Evolutionary conservation across 352 stramenopile species (phyloP), one percentile per base, ranked within the genome.

Genomic region (Pythium rhizo-oryzae): DNA sequence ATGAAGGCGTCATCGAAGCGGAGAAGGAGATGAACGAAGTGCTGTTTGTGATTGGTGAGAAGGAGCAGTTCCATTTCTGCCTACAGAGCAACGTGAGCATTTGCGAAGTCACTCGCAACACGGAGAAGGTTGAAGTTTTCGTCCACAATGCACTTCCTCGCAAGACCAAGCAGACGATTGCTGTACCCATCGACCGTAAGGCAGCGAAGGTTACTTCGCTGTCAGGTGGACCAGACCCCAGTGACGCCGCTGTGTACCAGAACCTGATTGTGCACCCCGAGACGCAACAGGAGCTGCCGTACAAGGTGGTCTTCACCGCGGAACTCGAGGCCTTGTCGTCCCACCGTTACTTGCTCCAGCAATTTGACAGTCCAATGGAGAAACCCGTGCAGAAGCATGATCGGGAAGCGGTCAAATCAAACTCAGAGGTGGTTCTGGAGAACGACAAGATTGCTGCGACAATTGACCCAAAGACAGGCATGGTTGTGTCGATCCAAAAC

Each of bases 41-140:
- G n/a, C 65, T 94, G 12, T 90, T 90, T 59, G 80, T 85, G 33
- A 89, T 90, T 30, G 84, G 84, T 28, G 82, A 90, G 66, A 86
- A 90, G 49, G 73, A 88, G 61, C 65, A 77, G 15, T 91, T 85
- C 25, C 61, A 80, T 8, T 81, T 93, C 6, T 97, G 90, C 60
- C 61, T 93, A 15, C 70, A 92, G 15, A 70, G 85, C 41, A 99
- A 99, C 77, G 87, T 97, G 51, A 98, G 93, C 16, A 82, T 94
- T 33, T 99, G 97, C 66, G 84, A 97, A 28, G 69, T 94, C 13
- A 87, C 71, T 35, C 89, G 70, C 51, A 77, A 80, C 43, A 89
- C 84, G 54, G 70, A 82, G 61, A 72, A 88, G 25, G 90, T 94
- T 12, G 83, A 92, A 59, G 77, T 92, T 21, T 53, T 91, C 51